These are phyloP conservation scores for Emericellopsis atlantica DNA, from an alignment of 2,329 filamentous ascomycete genomes.

Conservation along the genomic window DNA sequence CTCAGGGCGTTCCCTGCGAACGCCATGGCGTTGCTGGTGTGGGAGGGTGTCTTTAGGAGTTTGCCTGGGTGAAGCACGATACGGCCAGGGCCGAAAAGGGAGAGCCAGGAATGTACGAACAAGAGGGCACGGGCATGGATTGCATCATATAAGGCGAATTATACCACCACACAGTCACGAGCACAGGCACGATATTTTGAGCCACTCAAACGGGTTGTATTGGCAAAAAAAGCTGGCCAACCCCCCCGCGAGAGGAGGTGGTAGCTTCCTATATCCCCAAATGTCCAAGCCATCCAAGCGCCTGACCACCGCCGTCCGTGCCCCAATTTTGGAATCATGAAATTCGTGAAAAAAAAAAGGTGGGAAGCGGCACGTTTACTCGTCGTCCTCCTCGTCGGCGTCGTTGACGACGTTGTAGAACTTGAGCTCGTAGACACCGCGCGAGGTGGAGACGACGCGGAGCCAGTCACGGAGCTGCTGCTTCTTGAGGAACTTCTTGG, in stretches of 20 bases:
- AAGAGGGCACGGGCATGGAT: no score
- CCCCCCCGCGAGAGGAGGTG: background rate
- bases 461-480: conserved; percentile 99
- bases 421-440: conserved; percentile 98
- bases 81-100: background rate
- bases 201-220: conserved; percentile 5
- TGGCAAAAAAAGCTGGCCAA: background rate
- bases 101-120: background rate
- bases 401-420: conserved; percentile 99
- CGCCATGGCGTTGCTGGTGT: conserved; percentile 83
- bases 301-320: background rate
- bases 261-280: background rate
- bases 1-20: conserved; percentile 91
- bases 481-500: conserved; percentile 99
- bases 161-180: no score
- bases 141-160: background rate
- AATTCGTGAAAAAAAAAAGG: conserved; percentile 1
- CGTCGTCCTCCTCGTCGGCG: conserved; percentile 94
- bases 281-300: background rate
- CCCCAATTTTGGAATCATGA: background rate
- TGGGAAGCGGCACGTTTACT: conserved; percentile 48
- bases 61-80: conserved; percentile 27
- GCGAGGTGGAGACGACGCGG: conserved; percentile 93
- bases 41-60: conserved; percentile 78
- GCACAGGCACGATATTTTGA: no score